Percentiles rank a stretch among this genome's conserved stretches.
Conservation (phyloP, 2,329 filamentous ascomycete genomes). For the Colletotrichum caudatum region DNA sequence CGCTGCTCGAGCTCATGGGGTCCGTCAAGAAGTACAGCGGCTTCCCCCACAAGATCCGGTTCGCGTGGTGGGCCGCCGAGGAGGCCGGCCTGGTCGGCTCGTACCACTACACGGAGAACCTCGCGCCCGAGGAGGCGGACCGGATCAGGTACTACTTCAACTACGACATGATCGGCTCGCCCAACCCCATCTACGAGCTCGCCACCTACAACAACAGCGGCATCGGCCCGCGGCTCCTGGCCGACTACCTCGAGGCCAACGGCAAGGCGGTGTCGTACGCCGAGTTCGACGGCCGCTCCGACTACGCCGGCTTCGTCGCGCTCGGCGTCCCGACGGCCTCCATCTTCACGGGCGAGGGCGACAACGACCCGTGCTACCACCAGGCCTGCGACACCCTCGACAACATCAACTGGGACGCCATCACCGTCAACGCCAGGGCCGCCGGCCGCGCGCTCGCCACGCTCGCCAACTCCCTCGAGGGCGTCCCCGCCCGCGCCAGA, state of each 20-base stretch:
- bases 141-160: constrained; percentile 77
- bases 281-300: constrained; percentile 52
- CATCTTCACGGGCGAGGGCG: constrained; percentile 56
- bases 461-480: constrained; percentile 53
- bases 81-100: constrained; percentile 58
- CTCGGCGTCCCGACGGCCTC: constrained; percentile 56
- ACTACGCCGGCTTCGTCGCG: constrained; percentile 56
- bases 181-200: constrained; percentile 50
- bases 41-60: constrained; percentile 57
- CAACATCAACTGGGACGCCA: constrained; percentile 56
- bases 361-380: constrained; percentile 55
- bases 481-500: constrained; percentile 49
- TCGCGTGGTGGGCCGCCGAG: constrained; percentile 58
- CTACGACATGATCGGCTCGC: constrained; percentile 75
- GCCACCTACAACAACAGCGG: constrained; percentile 55
- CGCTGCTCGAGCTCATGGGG: constrained; percentile 53
- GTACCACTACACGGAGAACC: constrained; percentile 53
- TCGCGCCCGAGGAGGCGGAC: constrained; percentile 54
- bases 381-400: constrained; percentile 54
- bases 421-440: constrained; percentile 54
- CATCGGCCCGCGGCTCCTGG: constrained; percentile 51
- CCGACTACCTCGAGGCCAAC: constrained; percentile 51
- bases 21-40: constrained; percentile 53
- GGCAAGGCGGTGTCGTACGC: constrained; percentile 50
- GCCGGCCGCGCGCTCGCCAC: constrained; percentile 64